A percentile compares a stretch with the other conserved stretches of the same genome.
Evolutionary conservation across 177 flowering plant species (phyloP).

Genomic region (Telopea speciosissima): DNA sequence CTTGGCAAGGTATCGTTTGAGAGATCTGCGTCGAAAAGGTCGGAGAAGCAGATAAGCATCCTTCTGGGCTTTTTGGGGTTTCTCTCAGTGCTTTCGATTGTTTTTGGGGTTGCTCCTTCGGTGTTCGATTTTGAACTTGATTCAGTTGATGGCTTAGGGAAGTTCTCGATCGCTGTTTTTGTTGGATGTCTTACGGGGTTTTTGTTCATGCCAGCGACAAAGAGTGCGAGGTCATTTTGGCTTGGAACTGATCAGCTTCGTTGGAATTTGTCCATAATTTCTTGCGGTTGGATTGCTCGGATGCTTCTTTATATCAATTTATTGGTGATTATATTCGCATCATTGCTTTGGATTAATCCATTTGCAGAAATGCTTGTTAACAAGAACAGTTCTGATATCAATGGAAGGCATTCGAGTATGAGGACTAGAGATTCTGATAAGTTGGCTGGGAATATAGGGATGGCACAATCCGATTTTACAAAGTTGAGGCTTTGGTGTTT

Average conservation of each 20-base stretch:
- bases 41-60: slow-evolving; percentile 70
- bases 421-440: slow-evolving; percentile 20
- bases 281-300: slow-evolving; percentile 62
- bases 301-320: slow-evolving; percentile 48
- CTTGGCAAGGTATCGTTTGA: slow-evolving; percentile 52
- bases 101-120: slow-evolving; percentile 22
- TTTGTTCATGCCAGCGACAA: slow-evolving; percentile 53
- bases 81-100: slow-evolving; percentile 37
- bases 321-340: slow-evolving; percentile 33
- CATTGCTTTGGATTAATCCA: slow-evolving; percentile 82
- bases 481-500: slow-evolving; percentile 59
- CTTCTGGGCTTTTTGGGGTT: slow-evolving; percentile 55
- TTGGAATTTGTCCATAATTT: slow-evolving; percentile 58
- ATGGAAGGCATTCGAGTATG: slow-evolving; percentile 11
- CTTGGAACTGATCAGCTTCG: slow-evolving; percentile 88
- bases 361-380: slow-evolving; percentile 46
- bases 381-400: slow-evolving; percentile 19
- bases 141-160: slow-evolving; percentile 45
- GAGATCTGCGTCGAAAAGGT: slow-evolving; percentile 64
- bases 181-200: slow-evolving; percentile 61
- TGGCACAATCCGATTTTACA: slow-evolving; percentile 39
- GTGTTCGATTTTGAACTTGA: slow-evolving; percentile 51
- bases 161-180: slow-evolving; percentile 33
- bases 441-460: slow-evolving; percentile 60
- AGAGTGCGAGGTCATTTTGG: slow-evolving; percentile 74